These are phyloP conservation scores for Colletotrichum navitas DNA, from an alignment of 2,329 filamentous ascomycete genomes.

Conservation along the genomic window DNA sequence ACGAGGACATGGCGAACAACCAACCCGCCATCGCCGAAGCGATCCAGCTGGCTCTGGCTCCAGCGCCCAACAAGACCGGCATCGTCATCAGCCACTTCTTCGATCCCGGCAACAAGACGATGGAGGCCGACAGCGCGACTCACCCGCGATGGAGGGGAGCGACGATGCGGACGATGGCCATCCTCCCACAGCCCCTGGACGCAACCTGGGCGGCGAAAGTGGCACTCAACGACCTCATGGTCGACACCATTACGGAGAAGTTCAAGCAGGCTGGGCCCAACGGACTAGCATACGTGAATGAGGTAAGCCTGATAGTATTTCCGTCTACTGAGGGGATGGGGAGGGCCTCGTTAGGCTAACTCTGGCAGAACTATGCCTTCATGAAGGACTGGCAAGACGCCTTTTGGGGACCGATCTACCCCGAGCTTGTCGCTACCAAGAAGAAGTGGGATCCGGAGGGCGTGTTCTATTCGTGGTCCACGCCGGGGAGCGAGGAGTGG, in stretches of 20 bases:
- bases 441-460: constrained; percentile 60
- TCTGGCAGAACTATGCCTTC: constrained; percentile 38
- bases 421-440: constrained; percentile 59
- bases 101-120: constrained; percentile 21
- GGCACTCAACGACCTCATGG: constrained; percentile 40
- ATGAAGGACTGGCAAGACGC: constrained; percentile 42
- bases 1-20: constrained; percentile 35
- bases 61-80: constrained; percentile 14
- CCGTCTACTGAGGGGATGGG: background rate
- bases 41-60: constrained; percentile 21
- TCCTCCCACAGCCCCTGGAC: constrained; percentile 36
- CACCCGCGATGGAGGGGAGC: constrained; percentile 39
- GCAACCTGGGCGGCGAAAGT: constrained; percentile 38
- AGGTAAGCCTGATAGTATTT: constrained; percentile 2
- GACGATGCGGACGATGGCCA: constrained; percentile 38
- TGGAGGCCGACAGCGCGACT: constrained; percentile 33
- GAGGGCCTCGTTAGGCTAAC: background rate
- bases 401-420: constrained; percentile 40
- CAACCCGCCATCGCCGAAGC: constrained; percentile 30
- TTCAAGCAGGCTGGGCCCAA: constrained; percentile 38
- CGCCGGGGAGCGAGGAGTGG: constrained; percentile 41
- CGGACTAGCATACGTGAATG: constrained; percentile 37
- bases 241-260: constrained; percentile 39
- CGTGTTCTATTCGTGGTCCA: constrained; percentile 56
- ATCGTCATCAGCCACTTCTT: constrained; percentile 41